Conservation (phyloP, 225 moss, liverwort and hornwort species). For the Sphagnum contortum region DNA sequence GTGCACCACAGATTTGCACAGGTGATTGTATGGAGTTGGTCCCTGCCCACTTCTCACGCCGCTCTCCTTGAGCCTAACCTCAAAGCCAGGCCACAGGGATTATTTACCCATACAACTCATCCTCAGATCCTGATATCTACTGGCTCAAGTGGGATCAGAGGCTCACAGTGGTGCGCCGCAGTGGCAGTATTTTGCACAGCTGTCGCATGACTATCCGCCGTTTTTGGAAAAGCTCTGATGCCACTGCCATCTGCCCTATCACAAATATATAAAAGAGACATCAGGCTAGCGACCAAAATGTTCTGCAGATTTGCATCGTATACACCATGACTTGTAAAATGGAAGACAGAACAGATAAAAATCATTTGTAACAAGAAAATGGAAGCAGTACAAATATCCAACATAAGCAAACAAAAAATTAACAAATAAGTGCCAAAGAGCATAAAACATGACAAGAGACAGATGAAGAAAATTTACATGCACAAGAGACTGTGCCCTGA, state of each 20-base stretch:
- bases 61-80: constrained; percentile 49
- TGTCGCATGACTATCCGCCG: constrained; percentile 71
- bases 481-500: constrained; percentile 65
- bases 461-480: constrained; percentile 23
- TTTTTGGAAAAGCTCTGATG: constrained; percentile 70
- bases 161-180: constrained; percentile 70
- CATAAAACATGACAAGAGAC: background rate
- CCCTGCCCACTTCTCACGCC: constrained; percentile 61
- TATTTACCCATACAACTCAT: no score
- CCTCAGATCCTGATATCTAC: no score
- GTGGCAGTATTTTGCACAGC: constrained; percentile 82
- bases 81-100: background rate
- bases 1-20: constrained; percentile 67
- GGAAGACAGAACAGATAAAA: no score
- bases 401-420: no score
- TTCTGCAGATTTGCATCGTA: background rate
- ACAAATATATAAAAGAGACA: background rate
- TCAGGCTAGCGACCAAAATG: background rate
- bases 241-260: constrained; percentile 53
- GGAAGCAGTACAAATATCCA: no score
- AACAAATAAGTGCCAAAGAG: no score
- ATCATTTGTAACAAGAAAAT: no score
- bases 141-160: constrained; percentile 19
- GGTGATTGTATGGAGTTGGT: constrained; percentile 40
- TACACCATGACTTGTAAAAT: no score